These are phyloP conservation scores for Eucalyptus pauciflora DNA, from an alignment of 345 rosid genomes.

Conservation along the genomic window DNA sequence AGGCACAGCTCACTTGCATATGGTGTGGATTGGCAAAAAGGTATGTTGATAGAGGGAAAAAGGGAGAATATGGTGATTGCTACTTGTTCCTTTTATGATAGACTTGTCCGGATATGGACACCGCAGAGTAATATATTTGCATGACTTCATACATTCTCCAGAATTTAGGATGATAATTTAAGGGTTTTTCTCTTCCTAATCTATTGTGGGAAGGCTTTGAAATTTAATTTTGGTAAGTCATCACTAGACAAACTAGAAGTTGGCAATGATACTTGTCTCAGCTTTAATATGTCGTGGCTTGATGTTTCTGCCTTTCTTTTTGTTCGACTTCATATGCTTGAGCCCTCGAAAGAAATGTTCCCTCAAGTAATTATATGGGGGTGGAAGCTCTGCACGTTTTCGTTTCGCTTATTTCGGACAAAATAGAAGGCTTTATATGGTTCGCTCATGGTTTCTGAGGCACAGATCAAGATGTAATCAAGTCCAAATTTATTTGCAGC, in stretches of 20 bases:
- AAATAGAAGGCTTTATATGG: neutral
- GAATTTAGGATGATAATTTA: neutral
- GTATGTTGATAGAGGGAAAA: neutral
- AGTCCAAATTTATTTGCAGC: neutral
- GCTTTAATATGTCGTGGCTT: neutral
- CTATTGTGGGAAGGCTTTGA: neutral
- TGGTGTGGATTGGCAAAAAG: conserved; percentile 84
- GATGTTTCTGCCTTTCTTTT: neutral
- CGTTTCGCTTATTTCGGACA: neutral
- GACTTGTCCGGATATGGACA: conserved; percentile 55
- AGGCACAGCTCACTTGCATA: conserved; percentile 69
- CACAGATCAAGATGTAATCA: neutral
- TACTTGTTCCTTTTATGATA: conserved; percentile 78
- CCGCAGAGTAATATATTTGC: conserved; percentile 18
- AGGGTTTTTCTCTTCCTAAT: neutral
- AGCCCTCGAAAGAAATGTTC: neutral
- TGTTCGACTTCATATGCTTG: neutral
- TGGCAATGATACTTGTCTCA: neutral
- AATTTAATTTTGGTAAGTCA: neutral
- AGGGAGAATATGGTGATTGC: conserved; percentile 36
- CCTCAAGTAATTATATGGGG: neutral
- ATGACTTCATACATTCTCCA: neutral
- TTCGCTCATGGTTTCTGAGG: neutral
- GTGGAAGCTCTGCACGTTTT: conserved; percentile 32
- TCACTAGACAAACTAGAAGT: neutral